A percentile compares a stretch with the other conserved stretches of the same genome.
These are phyloP conservation scores for Paragyromitra xinjiangensis DNA, from an alignment of 495 filamentous ascomycete genomes.

Conservation along the genomic window DNA sequence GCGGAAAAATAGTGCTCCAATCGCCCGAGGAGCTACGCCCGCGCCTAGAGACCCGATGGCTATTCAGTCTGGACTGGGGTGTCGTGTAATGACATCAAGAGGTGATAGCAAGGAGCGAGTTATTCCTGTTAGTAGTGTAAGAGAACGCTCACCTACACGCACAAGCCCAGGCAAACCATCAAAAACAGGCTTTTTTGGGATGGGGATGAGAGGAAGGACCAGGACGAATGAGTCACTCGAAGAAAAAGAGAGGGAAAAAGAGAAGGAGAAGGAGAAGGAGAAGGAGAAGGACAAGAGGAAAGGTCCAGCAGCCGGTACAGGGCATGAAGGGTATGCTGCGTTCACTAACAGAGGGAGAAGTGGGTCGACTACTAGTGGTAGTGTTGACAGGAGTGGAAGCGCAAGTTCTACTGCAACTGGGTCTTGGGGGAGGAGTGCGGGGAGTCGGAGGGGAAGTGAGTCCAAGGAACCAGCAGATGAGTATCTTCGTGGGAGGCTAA, in stretches of 20 bases:
- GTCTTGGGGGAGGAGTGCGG: conserved; percentile 57
- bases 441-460: conserved; percentile 64
- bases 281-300: conserved; percentile 71
- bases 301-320: conserved; percentile 90
- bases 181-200: conserved; percentile 52
- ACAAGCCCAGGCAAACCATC: conserved; percentile 50
- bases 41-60: conserved; percentile 46
- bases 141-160: conserved; percentile 48
- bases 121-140: conserved; percentile 31
- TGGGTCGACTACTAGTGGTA: conserved; percentile 62
- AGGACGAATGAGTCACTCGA: conserved; percentile 39
- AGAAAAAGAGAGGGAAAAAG: conserved; percentile 39
- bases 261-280: conserved; percentile 61
- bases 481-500: conserved; percentile 78
- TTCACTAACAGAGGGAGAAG: conserved; percentile 72
- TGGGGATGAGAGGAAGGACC: conserved; percentile 35
- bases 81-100: conserved; percentile 47
- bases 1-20: conserved; percentile 50
- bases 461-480: conserved; percentile 67
- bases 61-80: conserved; percentile 43
- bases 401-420: conserved; percentile 49
- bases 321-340: conserved; percentile 93
- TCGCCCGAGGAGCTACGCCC: conserved; percentile 46
- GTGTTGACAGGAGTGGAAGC: conserved; percentile 62
- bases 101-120: conserved; percentile 41